Percentiles rank a stretch among this genome's conserved stretches.
Evolutionary conservation across 345 rosid species (phyloP).

Genomic region (Gossypium mustelinum): DNA sequence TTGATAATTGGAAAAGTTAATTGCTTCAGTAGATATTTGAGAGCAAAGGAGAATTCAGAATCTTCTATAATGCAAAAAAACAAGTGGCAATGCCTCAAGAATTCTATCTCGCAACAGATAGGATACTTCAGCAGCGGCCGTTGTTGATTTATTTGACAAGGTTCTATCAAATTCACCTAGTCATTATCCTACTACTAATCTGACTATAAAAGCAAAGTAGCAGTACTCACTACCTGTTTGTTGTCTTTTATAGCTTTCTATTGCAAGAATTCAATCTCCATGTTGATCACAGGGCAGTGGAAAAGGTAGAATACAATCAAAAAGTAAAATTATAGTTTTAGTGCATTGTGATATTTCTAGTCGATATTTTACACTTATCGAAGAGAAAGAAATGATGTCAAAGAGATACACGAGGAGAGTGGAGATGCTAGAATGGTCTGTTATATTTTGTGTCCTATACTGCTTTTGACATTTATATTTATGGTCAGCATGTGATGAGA

Average conservation of each 20-base stretch:
- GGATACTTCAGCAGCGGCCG: conserved; percentile 55
- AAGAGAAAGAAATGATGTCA: conserved; percentile 74
- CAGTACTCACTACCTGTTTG: not conserved
- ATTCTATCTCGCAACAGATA: conserved; percentile 84
- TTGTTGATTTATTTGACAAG: conserved; percentile 81
- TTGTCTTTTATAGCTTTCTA: conserved; percentile 56
- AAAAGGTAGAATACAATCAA: conserved; percentile 84
- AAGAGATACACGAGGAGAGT: conserved; percentile 91
- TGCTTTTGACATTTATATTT: no score
- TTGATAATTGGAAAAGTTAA: not conserved
- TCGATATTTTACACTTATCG: conserved; percentile 40
- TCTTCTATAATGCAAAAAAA: conserved; percentile 67
- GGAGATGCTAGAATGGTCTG: conserved; percentile 77
- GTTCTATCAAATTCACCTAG: conserved; percentile 12
- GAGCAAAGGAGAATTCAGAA: conserved; percentile 87
- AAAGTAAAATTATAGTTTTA: conserved; percentile 37
- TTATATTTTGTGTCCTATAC: no score
- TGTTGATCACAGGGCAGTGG: conserved; percentile 62
- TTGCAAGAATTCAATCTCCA: conserved; percentile 69
- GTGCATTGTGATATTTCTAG: not conserved
- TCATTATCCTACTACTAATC: not conserved
- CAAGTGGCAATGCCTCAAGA: conserved; percentile 73
- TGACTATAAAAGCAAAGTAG: not conserved
- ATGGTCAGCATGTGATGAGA: not conserved
- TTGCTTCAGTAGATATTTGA: conserved; percentile 63